Evolutionary conservation across 352 stramenopile genomes (phyloP).

Genomic region (Pythium sukuiense): DNA sequence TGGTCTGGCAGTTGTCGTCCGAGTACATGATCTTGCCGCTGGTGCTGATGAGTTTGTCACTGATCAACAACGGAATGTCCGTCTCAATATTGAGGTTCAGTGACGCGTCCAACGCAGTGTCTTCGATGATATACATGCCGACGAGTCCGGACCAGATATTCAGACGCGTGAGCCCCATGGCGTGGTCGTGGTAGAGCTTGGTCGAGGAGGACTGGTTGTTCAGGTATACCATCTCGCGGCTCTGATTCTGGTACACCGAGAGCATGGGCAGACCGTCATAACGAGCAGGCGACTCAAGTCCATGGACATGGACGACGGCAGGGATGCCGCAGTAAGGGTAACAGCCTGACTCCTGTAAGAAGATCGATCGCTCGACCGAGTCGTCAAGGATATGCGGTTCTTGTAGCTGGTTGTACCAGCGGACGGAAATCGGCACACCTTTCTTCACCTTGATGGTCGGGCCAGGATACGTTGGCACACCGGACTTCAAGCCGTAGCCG

Average conservation of each 20-base stretch:
- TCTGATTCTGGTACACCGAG: slow-evolving; percentile 74
- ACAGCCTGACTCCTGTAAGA: slow-evolving; percentile 48
- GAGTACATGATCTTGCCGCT: slow-evolving; percentile 62
- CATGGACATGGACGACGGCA: slow-evolving; percentile 59
- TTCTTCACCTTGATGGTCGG: slow-evolving; percentile 40
- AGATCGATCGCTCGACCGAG: slow-evolving; percentile 43
- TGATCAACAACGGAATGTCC: slow-evolving; percentile 59
- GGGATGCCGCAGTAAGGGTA: slow-evolving; percentile 71
- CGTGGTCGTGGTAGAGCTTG: slow-evolving; percentile 77
- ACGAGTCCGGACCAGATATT: slow-evolving; percentile 66
- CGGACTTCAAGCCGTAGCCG: slow-evolving; percentile 34
- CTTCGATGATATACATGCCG: slow-evolving; percentile 61
- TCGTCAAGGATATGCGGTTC: slow-evolving; percentile 49
- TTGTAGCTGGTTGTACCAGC: slow-evolving; percentile 48
- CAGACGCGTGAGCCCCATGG: slow-evolving; percentile 63
- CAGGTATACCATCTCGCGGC: slow-evolving; percentile 46
- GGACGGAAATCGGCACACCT: slow-evolving; percentile 32
- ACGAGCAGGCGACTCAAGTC: slow-evolving; percentile 59
- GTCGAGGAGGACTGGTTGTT: slow-evolving; percentile 72
- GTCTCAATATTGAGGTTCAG: slow-evolving; percentile 58
- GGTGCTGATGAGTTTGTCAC: slow-evolving; percentile 50
- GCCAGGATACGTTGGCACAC: slow-evolving; percentile 29
- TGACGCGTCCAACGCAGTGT: slow-evolving; percentile 41
- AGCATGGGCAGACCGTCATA: slow-evolving; percentile 58
- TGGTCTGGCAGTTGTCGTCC: slow-evolving; percentile 54